A percentile compares a stretch with the other conserved stretches of the same genome.
These are phyloP conservation scores for Candida boidinii DNA, from an alignment of 805 yeast genomes.

Conservation along the genomic window DNA sequence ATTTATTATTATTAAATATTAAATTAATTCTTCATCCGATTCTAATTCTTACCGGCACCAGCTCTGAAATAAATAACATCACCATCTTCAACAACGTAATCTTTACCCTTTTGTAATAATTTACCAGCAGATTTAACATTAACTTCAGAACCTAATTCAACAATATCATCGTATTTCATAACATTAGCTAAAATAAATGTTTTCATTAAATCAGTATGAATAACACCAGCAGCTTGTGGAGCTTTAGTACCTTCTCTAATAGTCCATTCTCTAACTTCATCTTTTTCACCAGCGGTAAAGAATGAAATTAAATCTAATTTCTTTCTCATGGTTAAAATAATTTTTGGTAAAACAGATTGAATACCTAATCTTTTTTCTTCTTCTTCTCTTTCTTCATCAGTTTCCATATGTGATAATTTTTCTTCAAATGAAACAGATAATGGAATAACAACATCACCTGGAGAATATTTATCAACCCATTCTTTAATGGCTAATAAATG, in stretches of 20 bases:
- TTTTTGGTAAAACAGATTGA: constrained; percentile 48
- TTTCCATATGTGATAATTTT: constrained; percentile 78
- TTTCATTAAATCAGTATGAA: constrained; percentile 90
- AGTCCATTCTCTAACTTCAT: constrained; percentile 86
- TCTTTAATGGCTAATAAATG: constrained; percentile 39
- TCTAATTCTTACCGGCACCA: constrained; percentile 47
- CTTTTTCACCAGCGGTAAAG: constrained; percentile 75
- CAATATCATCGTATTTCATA: constrained; percentile 71
- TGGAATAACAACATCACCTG: constrained; percentile 82
- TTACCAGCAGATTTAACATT: constrained; percentile 50
- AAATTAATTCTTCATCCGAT: neutral
- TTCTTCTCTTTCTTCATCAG: constrained; percentile 38
- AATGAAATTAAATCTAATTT: constrained; percentile 67
- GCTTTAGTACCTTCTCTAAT: constrained; percentile 86
- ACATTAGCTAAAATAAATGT: constrained; percentile 93
- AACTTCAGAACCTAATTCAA: constrained; percentile 41
- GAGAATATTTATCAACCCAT: constrained; percentile 65
- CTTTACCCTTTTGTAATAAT: constrained; percentile 72
- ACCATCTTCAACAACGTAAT: constrained; percentile 89
- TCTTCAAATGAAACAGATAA: constrained; percentile 89
- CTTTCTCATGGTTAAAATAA: constrained; percentile 58
- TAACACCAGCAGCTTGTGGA: constrained; percentile 98
- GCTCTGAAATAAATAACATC: constrained; percentile 72
- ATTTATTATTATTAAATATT: neutral
- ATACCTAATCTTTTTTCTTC: constrained; percentile 29